Percentiles rank a stretch among this genome's conserved stretches.
Conservation (phyloP, 345 rosid genomes). For the Cochlearia excelsa region DNA sequence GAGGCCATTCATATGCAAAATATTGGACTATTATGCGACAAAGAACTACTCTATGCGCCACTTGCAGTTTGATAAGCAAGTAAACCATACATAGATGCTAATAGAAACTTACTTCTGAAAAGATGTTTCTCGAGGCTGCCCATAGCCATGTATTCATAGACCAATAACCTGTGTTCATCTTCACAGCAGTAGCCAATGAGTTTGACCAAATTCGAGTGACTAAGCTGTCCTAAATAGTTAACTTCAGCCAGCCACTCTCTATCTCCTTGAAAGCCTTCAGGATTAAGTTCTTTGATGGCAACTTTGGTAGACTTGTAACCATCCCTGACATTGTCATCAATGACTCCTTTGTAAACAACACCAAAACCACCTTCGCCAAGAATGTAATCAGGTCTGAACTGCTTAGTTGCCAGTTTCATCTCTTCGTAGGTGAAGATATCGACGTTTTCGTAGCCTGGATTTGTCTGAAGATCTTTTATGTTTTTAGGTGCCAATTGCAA, state of each 20-base stretch:
- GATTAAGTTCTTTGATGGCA: conserved; percentile 92
- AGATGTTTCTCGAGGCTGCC: conserved; percentile 97
- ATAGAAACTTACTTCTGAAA: conserved; percentile 70
- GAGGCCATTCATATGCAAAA: too few species aligned
- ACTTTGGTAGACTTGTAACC: conserved; percentile 61
- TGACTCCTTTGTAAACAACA: conserved; percentile 77
- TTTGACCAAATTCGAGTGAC: conserved; percentile 90
- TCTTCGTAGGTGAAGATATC: conserved; percentile 80
- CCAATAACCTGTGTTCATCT: conserved; percentile 84
- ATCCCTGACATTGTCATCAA: conserved; percentile 61
- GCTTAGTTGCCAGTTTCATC: conserved; percentile 80
- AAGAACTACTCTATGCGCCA: too few species aligned
- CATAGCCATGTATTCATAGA: conserved; percentile 89
- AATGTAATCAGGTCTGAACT: conserved; percentile 75
- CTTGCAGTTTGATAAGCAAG: background rate
- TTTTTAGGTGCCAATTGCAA: conserved; percentile 49
- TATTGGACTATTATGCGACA: too few species aligned
- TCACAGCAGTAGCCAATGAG: conserved; percentile 99
- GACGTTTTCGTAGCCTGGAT: conserved; percentile 63
- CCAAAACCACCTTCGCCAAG: conserved; percentile 99
- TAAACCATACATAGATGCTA: too few species aligned
- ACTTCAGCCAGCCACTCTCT: conserved; percentile 99
- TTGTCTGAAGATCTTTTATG: conserved; percentile 71
- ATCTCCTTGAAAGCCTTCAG: conserved; percentile 92
- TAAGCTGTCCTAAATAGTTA: conserved; percentile 85